A percentile compares a stretch with the other conserved stretches of the same genome.
Evolutionary conservation across 148 eudicot genomes (phyloP).

Genomic region (Camellia japonica): DNA sequence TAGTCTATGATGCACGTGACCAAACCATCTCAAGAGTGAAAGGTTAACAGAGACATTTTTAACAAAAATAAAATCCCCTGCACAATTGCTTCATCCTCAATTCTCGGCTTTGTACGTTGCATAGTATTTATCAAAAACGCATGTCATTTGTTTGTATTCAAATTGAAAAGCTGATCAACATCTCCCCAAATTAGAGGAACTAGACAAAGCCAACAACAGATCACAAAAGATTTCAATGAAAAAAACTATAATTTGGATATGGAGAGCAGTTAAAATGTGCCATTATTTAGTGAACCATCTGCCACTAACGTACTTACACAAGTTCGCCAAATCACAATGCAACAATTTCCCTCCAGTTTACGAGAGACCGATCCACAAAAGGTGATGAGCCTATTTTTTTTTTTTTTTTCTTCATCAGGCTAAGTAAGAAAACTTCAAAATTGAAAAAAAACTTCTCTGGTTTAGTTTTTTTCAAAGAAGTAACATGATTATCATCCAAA

Average conservation of each 20-base stretch:
- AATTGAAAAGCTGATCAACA: background rate
- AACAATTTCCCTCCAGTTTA: slow-evolving; percentile 27
- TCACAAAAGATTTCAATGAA: background rate
- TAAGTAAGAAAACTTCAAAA: background rate
- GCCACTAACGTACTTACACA: slow-evolving; percentile 11
- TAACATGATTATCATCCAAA: too few relatives aligned
- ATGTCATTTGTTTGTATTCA: too few relatives aligned
- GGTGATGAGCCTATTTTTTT: slow-evolving; percentile 24
- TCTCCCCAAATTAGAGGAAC: background rate
- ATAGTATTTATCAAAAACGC: too few relatives aligned
- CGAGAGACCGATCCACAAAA: slow-evolving; percentile 28
- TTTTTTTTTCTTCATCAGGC: slow-evolving; percentile 34
- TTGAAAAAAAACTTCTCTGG: too few relatives aligned
- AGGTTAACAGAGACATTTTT: too few relatives aligned
- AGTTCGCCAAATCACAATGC: slow-evolving; percentile 43
- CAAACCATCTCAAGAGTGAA: too few relatives aligned
- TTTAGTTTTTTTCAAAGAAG: too few relatives aligned
- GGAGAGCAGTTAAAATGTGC: slow-evolving; percentile 17
- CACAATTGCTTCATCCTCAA: too few relatives aligned
- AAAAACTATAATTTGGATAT: background rate
- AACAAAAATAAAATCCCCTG: too few relatives aligned
- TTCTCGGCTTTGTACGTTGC: too few relatives aligned
- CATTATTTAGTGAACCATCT: slow-evolving; percentile 44
- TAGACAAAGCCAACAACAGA: background rate
- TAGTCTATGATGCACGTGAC: too few relatives aligned